Base-by-base conservation (phyloP, 352 stramenopile genomes). In the Globisporangium takayamanum region DNA sequence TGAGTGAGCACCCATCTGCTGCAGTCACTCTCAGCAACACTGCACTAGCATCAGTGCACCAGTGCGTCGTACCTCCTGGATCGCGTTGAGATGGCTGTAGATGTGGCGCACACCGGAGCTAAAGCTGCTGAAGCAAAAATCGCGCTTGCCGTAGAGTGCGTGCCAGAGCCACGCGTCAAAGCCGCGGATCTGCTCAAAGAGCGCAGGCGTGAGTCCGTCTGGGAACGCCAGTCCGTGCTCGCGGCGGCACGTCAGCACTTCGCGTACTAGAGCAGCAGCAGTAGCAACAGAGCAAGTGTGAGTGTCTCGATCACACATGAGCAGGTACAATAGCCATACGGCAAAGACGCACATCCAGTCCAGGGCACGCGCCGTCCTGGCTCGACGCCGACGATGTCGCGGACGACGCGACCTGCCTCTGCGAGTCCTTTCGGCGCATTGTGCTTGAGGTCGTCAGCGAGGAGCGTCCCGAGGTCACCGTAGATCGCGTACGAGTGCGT, bases 101-200 rank as follows among this genome's bases (percentile, higher is more conserved):
- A 91, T 82, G 45, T 72, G 70, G 33, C 71, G 57, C 18, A 92
- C 75, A 22, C 78, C 84, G 33, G 66, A 56, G 39, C 62, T 68
- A 62, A 91, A 94, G 59, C 78, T 85, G 33, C 59, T 63, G 11
- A 74, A 68, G 63, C 79, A 89, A 50, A 90, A 84, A 41, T 85
- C 71, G 30, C 67, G 69, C 50, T 87, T 85, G 50, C 78, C 73
- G 64, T 92, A 92, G 15, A 90, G 59, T 10, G 73, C 76, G 42
- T 89, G 73, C 84, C 80, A 94, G 48, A 92, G 55, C 81, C 80
- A 90, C 7, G 76, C 81, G 47, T 90, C 80, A 15, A 84, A 78
- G 25, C 86, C 68, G 54, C 76, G 69, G 28, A 91, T 76, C 46
- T 84, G 72, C 5, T 67, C 57, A 37, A 89, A 91, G 15, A 91